Percentiles rank a stretch among this genome's conserved stretches.
Conservation (phyloP, 2,329 filamentous ascomycete species). For the Xylaria sp. region DNA sequence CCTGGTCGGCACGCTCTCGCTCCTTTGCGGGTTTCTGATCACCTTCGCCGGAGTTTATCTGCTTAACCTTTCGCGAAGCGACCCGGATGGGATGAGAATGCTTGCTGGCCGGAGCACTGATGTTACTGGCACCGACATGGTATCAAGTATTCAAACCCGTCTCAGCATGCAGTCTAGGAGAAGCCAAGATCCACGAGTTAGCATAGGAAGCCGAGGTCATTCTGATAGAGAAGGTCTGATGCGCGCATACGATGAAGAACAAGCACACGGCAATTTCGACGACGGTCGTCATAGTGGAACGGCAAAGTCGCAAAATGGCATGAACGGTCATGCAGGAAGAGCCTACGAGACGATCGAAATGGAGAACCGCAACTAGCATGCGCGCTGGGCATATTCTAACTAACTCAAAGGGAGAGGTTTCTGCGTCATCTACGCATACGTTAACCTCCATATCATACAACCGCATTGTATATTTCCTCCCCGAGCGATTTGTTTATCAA, state of each 20-base stretch:
- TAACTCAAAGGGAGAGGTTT: conserved; percentile 3
- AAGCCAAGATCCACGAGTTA: conserved; percentile 73
- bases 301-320: conserved; percentile 53
- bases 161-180: conserved; percentile 92
- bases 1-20: conserved; percentile 88
- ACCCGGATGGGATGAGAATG: conserved; percentile 81
- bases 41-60: conserved; percentile 97
- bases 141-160: conserved; percentile 89
- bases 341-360: conserved; percentile 62
- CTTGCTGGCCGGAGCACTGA: conserved; percentile 74
- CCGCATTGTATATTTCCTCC: conserved; percentile 48
- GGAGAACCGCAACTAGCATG: conserved; percentile 57
- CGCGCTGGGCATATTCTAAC: conserved; percentile 32
- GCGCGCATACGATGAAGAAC: conserved; percentile 88
- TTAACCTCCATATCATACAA: conserved; percentile 35
- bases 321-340: conserved; percentile 55
- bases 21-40: conserved; percentile 91
- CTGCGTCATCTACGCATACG: conserved; percentile 21
- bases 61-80: conserved; percentile 91
- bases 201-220: conserved; percentile 69
- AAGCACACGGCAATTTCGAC: conserved; percentile 73
- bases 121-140: conserved; percentile 88
- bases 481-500: conserved; percentile 37
- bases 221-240: conserved; percentile 86
- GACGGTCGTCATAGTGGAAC: conserved; percentile 74